Base-by-base conservation (phyloP, 352 stramenopile species). In the Globisporangium solare region DNA sequence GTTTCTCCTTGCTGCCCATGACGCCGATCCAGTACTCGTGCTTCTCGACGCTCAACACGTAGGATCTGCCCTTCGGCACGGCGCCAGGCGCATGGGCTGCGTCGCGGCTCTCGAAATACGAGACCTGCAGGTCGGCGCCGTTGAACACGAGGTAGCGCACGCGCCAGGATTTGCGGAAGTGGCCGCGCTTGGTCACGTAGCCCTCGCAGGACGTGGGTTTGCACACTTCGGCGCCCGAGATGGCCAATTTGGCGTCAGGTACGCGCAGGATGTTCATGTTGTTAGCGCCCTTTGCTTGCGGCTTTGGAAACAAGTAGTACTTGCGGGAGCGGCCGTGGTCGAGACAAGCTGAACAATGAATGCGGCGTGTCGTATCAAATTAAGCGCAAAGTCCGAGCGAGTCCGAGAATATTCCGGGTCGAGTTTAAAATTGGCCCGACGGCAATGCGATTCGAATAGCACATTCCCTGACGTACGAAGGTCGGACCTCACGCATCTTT, bases 151-250 rank as follows among this genome's bases (percentile, higher is more conserved):
- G 74, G 61, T 85, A 94, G 27, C 84, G 80, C 41, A 90, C 73
- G 43, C 77, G 77, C 84, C 82, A 94, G 24, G 82, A 89, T 68
- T 94, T 94, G 63, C 79, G 74, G 49, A 92, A 88, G 61, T 92
- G 82, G 0, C 82, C 82, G 51, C 84, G 79, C 63, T 94, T 94
- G 45, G 78, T 94, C 54, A 94, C 82, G 63, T 94, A 94, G 49
- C 84, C 84, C 59, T 92, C 84, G 51, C 82, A 92, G 4, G 80
- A 92, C 14, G 82, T 92, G 20, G 78, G 77, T 43, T 74, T 76
- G 47, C 74, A 67, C 35, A 76, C 73, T 15, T 82, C 73, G 18
- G 8, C 22, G 11, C 65, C 52, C 27, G 49, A 51, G 31, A 49
- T 64, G 14, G 65, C 53, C 32, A 56, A 39, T 14, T 64, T 62